Evolutionary conservation across 208 protist genomes (phyloP).

Genomic region (Trypanosoma congolense): DNA sequence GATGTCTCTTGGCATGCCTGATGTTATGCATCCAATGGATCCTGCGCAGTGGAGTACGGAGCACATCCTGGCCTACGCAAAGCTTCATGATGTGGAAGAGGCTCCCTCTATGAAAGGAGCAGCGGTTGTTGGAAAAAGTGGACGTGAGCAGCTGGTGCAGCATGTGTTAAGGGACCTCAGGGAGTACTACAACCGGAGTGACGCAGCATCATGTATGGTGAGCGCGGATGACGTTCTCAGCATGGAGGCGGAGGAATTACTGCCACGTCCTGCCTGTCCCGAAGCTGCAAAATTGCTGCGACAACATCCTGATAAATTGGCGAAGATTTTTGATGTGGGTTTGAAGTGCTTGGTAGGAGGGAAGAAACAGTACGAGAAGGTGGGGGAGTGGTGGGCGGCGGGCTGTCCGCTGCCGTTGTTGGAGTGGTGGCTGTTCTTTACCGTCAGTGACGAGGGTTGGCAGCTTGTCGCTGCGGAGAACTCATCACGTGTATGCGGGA

Average conservation of each 20-base stretch:
- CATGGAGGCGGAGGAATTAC: conserved; percentile 15
- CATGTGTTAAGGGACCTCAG: conserved; percentile 20
- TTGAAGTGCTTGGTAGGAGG: conserved; percentile 16
- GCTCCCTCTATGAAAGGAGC: too few species aligned
- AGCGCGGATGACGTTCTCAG: conserved; percentile 18
- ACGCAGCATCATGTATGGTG: conserved; percentile 8
- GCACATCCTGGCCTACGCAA: conserved; percentile 35
- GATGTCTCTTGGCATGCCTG: not conserved
- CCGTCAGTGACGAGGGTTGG: conserved; percentile 15
- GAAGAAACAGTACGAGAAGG: not conserved
- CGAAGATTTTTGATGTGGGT: conserved; percentile 32
- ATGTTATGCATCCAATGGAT: conserved; percentile 24
- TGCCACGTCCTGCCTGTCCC: conserved; percentile 23
- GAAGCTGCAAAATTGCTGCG: conserved; percentile 30
- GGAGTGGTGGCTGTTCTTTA: conserved; percentile 33
- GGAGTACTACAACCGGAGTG: conserved; percentile 11
- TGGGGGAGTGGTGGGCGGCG: not conserved
- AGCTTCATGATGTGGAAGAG: conserved; percentile 27
- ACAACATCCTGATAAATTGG: conserved; percentile 31
- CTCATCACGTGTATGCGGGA: conserved; percentile 37
- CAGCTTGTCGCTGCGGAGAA: conserved; percentile 3
- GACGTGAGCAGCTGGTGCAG: conserved; percentile 1
- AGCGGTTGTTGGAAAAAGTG: conserved; percentile 28
- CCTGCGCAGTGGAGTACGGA: conserved; percentile 39
- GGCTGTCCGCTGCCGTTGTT: conserved; percentile 21